Base-by-base conservation (phyloP, 2,329 filamentous ascomycete genomes). In the Pseudomassariella vexata region DNA sequence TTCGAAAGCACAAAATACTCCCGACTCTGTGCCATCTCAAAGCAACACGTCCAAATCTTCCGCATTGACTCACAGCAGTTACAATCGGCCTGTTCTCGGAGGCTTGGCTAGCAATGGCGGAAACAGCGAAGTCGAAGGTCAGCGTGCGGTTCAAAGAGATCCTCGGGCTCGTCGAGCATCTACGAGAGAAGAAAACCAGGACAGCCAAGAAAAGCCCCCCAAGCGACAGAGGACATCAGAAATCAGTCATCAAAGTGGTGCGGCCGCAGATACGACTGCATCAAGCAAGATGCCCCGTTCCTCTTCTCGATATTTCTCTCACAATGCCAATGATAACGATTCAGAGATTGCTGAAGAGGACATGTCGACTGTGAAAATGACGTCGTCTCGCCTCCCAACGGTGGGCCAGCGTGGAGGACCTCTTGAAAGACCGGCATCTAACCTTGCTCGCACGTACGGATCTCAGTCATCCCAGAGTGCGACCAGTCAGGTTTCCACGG, bases 51-150 rank as follows among this genome's bases (percentile, higher is more conserved):
- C 19, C 10, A 17, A 9, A 10, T 23, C 18, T 11, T 10, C 12
- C 5, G 24, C 18, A 9, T 23, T 15, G 14, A 28, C n/a, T 9
- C 41, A 47, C 30, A 53, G 47, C 28, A 42, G 41, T 15, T 55
- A 52, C 26, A 54, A 55, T 30, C 44, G 50, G 9, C 49, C 46
- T 7, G 50, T 54, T 8, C 36, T 38, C n/a, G 48, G 50, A 9
- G 20, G 24, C 9, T 28, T 20, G 33, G 14, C 11, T 4, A 30
- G 21, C 16, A n/a, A n/a, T n/a, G n/a, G n/a, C n/a, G n/a, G n/a
- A n/a, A n/a, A n/a, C n/a, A n/a, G n/a, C n/a, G n/a, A n/a, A n/a
- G n/a, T n/a, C n/a, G 20, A 24, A 9, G 32, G 24, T 18, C 26
- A 36, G 9, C 16, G 21, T 8, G 28, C 30, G 23, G 23, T 11